Evolutionary conservation across 257 asterid genomes (phyloP), one percentile per base, ranked within the genome.

Genomic region (Sherardia arvensis): DNA sequence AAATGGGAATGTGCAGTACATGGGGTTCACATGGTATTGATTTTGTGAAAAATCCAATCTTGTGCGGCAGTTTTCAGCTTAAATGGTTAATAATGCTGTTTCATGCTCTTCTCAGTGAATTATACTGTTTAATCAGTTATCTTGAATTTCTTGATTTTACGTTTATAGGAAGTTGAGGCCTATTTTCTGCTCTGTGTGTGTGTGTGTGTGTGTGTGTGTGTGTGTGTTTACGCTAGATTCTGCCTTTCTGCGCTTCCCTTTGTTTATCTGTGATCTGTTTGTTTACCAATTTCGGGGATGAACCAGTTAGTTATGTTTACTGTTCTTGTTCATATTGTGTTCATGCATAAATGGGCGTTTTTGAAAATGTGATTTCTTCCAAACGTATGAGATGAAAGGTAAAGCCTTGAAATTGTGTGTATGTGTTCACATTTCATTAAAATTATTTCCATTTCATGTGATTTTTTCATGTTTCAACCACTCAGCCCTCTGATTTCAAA

Each of bases 401-500:
- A 14, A 15, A 43, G 21, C 21, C 20, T 43, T 38, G 17, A 38
- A 38, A 38, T 38, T 36, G 45, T 36, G 12, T 40, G n/a, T 36
- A 36, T 3, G 20, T 40, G 48, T 40, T 43, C 8, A 43, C 4
- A 14, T 7, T 43, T 43, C 51, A 17, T 43, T 17, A 6, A 43
- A 43, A 15, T 14, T 38, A 38, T 38, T 36, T 8, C 3, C 45
- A 36, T 36, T 38, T 38, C 47, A 38, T 38, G 14, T 38, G 47
- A 38, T 12, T 11, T 36, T 11, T 11, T 36, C 45, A 79, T 74
- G 63, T 71, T 69, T 78, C 91, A 25, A 33, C 74, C 21, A 65
- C 87, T 36, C 85, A 75, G 73, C 86, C 82, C 3, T 73, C 84
- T 22, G 90, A 83, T 74, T 79, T 81, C 2, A 74, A 78, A 11